Evolutionary conservation across 345 rosid species (phyloP), one percentile per base, ranked within the genome.

Genomic region (Odontarrhena argentea): DNA sequence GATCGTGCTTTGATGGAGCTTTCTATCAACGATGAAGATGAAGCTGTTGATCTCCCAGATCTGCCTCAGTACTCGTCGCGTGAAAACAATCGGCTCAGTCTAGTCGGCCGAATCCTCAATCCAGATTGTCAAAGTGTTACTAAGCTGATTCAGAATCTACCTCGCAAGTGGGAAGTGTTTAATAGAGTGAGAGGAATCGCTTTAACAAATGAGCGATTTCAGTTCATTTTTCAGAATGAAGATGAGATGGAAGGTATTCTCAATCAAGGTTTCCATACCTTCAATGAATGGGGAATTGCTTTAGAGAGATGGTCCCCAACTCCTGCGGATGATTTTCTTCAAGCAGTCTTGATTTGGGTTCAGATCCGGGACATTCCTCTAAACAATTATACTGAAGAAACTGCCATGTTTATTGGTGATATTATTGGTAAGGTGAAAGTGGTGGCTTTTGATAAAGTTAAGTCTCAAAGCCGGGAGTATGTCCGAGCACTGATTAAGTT

Each of bases 61-160:
- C 24, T 34, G 0, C 58, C 41, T 0, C 7, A 53, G 3, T 53
- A 0, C 7, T 14, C 10, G 11, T 34, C 25, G 0, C 2, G 10
- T 13, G 41, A 13, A 0, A 3, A 8, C 0, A 53, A 34, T 14
- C 0, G 0, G 0, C 0, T 53, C 0, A 53, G 26, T 3, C 0
- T 53, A 0, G 5, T 53, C 1, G 58, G 58, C 0, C 7, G 24
- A 0, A 1, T 32, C 0, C 40, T 52, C 0, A 52, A 52, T 4
- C 14, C 40, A 0, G 0, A 2, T 0, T 7, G 10, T 0, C 40
- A 52, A 3, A 11, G 13, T 9, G 30, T 52, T 22, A 7, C 54
- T 0, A 1, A 3, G 2, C 0, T 49, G 1, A 9, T 49, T 0
- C 2, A 22, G 0, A 2, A 49, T 9, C 24, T 49, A n/a, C 54